Evolutionary conservation across 2,329 filamentous ascomycete species (phyloP).

Genomic region (Didymella segeticola): DNA sequence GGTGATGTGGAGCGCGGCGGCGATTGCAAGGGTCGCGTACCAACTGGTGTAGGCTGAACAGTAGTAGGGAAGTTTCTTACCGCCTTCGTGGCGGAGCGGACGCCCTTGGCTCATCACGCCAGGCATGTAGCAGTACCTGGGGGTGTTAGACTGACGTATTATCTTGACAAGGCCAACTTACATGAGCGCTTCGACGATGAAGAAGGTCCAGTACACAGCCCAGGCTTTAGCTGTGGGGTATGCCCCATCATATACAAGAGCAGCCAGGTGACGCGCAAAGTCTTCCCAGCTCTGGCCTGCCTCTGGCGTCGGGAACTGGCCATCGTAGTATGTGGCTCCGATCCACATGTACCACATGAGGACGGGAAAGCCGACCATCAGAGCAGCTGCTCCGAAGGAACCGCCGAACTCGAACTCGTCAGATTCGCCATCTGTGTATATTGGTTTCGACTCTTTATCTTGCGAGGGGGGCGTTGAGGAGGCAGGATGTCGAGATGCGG

Average conservation of each 20-base stretch:
- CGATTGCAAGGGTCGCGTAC: conserved; percentile 79
- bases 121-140: conserved; percentile 67
- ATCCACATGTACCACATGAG: conserved; percentile 99
- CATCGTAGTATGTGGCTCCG: conserved; percentile 88
- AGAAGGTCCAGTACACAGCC: conserved; percentile 80
- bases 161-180: conserved; percentile 64
- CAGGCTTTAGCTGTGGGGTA: conserved; percentile 84
- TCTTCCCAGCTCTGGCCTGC: conserved; percentile 70
- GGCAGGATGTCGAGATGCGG: not conserved
- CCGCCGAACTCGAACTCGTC: conserved; percentile 83
- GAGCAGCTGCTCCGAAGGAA: conserved; percentile 72
- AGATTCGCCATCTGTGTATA: conserved; percentile 37
- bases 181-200: conserved; percentile 13
- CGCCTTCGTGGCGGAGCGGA: conserved; percentile 78
- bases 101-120: conserved; percentile 88
- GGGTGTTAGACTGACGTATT: conserved; percentile 58
- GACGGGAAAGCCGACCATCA: conserved; percentile 89
- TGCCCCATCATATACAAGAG: conserved; percentile 79
- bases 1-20: conserved; percentile 74
- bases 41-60: conserved; percentile 87
- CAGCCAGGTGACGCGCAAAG: conserved; percentile 72
- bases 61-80: conserved; percentile 89
- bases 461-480: not conserved
- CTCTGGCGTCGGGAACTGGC: conserved; percentile 73
- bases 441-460: not conserved